These are phyloP conservation scores for Myxozyma geophila DNA, from an alignment of 805 yeast genomes.

Conservation along the genomic window DNA sequence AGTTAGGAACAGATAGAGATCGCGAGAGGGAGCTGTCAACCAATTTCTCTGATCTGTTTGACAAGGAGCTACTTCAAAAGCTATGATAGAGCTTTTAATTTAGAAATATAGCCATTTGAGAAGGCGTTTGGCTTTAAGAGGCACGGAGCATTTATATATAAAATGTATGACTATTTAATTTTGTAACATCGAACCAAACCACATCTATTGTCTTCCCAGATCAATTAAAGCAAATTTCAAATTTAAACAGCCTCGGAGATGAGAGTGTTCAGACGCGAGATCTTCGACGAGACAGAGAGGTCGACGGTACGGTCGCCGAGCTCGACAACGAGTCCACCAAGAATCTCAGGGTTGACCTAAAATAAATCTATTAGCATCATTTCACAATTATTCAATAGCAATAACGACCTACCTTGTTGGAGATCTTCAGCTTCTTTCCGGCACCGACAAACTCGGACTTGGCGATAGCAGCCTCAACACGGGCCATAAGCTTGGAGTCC, in stretches of 20 bases:
- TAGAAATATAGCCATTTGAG: not conserved
- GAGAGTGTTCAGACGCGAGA: slow-evolving; percentile 85
- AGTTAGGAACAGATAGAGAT: slow-evolving; percentile 31
- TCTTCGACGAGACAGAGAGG: slow-evolving; percentile 80
- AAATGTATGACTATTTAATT: not conserved
- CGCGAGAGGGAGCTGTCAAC: slow-evolving; percentile 28
- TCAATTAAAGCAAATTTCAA: not conserved
- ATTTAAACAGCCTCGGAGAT: slow-evolving; percentile 79
- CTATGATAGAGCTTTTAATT: not conserved
- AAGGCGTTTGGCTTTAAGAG: not conserved
- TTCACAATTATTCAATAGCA: not conserved
- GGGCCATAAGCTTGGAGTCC: slow-evolving; percentile 76
- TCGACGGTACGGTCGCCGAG: slow-evolving; percentile 97
- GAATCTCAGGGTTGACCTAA: slow-evolving; percentile 75
- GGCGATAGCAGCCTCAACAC: slow-evolving; percentile 76
- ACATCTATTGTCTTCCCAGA: slow-evolving; percentile 1
- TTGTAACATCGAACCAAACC: not conserved
- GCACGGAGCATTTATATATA: not conserved
- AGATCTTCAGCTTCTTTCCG: slow-evolving; percentile 82
- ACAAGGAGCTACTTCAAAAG: slow-evolving; percentile 5
- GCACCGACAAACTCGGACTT: slow-evolving; percentile 80
- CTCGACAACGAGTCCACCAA: slow-evolving; percentile 95
- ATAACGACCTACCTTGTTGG: slow-evolving; percentile 56
- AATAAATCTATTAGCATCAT: not conserved
- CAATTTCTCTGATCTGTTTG: slow-evolving; percentile 22